Conservation (phyloP, 192 early-diverging fungal species). For the Kappamyces sp. region DNA sequence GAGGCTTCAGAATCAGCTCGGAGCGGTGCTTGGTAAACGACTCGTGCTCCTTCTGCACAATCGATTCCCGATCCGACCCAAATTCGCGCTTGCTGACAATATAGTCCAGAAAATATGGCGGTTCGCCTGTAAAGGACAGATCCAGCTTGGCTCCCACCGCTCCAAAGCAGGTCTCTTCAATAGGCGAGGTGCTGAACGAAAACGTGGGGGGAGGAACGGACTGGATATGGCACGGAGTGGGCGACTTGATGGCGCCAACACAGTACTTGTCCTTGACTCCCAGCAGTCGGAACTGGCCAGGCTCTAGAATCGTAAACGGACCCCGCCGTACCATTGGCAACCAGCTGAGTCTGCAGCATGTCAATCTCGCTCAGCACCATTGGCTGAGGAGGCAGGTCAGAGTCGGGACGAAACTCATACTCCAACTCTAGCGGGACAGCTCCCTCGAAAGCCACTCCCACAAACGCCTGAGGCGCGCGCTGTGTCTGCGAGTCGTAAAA, state of each 20-base stretch:
- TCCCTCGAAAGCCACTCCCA: constrained; percentile 48
- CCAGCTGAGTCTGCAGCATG: too few relatives aligned
- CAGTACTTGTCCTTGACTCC: constrained; percentile 41
- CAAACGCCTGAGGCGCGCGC: neutral
- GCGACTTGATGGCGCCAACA: constrained; percentile 22
- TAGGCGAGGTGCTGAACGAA: constrained; percentile 22
- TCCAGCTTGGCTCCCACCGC: constrained; percentile 40
- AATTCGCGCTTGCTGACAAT: constrained; percentile 12
- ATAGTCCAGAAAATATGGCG: constrained; percentile 42
- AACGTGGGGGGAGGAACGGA: constrained; percentile 34
- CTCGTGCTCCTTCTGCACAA: neutral
- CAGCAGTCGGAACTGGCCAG: constrained; percentile 33
- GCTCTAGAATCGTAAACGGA: neutral
- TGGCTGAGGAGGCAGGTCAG: neutral
- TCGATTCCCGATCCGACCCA: neutral
- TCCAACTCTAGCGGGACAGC: constrained; percentile 27
- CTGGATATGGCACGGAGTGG: constrained; percentile 24
- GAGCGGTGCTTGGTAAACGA: neutral
- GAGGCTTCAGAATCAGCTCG: neutral
- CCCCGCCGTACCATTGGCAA: too few relatives aligned
- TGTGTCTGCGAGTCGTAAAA: neutral
- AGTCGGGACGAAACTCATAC: neutral
- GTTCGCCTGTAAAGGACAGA: constrained; percentile 41
- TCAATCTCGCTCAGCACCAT: too few relatives aligned
- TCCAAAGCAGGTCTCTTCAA: constrained; percentile 45